Base-by-base conservation (phyloP, 805 yeast species). In the Candida yuanshanica region DNA sequence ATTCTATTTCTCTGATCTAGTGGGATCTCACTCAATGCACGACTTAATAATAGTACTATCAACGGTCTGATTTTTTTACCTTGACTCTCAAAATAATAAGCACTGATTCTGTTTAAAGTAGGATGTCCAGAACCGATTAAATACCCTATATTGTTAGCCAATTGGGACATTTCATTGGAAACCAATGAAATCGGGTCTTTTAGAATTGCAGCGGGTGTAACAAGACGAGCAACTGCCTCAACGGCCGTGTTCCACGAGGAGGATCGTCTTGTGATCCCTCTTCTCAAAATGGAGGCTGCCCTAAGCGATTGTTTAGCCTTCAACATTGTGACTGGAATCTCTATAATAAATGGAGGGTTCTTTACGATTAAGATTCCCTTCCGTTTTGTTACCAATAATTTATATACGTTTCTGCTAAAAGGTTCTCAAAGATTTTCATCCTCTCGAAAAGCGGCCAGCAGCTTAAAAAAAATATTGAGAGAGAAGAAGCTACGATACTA, bases 41-140 rank as follows among this genome's bases (percentile, higher is more conserved):
- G 83, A 26, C 95, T 78, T 39, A 93, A 68, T 37, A 93, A 66
- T 43, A 93, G 68, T 11, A 93, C 98, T 45, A 93, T 76, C 49
- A 93, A 66, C 2, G 99, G 99, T 44, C 99, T 74, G 16, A 93
- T 88, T 58, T 90, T 95, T 63, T 93, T 93, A 7, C 99, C 98
- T 58, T 91, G 96, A 16, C 93, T 86, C 63, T 90, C 96, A 53
- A 93, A 93, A 65, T 93, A 93, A 66, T 93, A 93, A 26, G 88
- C 78, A n/a, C 95, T 82, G 4, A 91, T 96, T 50, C 95, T 73
- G 64, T 91, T 90, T 46, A 91, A 70, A 10, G 93, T 82, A 1
- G 98, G 96, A 58, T 91, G 96, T 2, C 96, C 95, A 0, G 95
- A 82, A 2, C 98, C 97, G 43, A 91, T 81, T 40, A 93, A 70